phyloP scores from a whole-genome alignment of 2,329 filamentous ascomycete species.

The Ophiocordyceps camponoti-floridani region DNA sequence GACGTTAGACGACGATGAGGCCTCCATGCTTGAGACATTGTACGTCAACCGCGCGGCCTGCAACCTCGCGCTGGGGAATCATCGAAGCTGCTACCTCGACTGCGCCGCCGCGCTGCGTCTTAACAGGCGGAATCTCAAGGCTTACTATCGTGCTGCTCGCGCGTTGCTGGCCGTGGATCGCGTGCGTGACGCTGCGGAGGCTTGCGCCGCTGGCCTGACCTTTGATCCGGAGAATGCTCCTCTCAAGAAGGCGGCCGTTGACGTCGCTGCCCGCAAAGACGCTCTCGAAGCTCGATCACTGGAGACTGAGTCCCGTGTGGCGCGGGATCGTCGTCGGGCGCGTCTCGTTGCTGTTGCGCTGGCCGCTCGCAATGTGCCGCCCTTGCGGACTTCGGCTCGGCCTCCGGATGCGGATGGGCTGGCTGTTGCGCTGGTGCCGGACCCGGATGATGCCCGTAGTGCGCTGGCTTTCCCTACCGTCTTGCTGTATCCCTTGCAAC shows the following conservation, averaged over 20 bases:
- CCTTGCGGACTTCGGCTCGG: slow-evolving; percentile 47
- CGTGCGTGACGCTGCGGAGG: slow-evolving; percentile 62
- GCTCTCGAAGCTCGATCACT: slow-evolving; percentile 28
- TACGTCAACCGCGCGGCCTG: slow-evolving; percentile 81
- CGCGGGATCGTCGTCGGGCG: slow-evolving; percentile 23
- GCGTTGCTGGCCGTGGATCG: slow-evolving; percentile 68
- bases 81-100: slow-evolving; percentile 70
- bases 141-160: slow-evolving; percentile 67
- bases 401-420: slow-evolving; percentile 77
- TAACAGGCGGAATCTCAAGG: slow-evolving; percentile 72
- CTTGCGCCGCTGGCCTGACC: slow-evolving; percentile 53
- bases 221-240: slow-evolving; percentile 55
- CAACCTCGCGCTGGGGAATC: slow-evolving; percentile 77
- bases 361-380: slow-evolving; percentile 49
- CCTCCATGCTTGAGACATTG: slow-evolving; percentile 52
- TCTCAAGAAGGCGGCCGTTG: slow-evolving; percentile 40
- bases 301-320: no score
- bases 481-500: slow-evolving; percentile 66
- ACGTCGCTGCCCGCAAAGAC: slow-evolving; percentile 42
- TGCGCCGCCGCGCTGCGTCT: slow-evolving; percentile 63
- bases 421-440: slow-evolving; percentile 46
- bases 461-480: slow-evolving; percentile 61
- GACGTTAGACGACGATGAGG: slow-evolving; percentile 19
- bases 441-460: slow-evolving; percentile 56
- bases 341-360: slow-evolving; percentile 48